phyloP scores from a whole-genome alignment of 306 rosid genomes.

The Vicia villosa region DNA sequence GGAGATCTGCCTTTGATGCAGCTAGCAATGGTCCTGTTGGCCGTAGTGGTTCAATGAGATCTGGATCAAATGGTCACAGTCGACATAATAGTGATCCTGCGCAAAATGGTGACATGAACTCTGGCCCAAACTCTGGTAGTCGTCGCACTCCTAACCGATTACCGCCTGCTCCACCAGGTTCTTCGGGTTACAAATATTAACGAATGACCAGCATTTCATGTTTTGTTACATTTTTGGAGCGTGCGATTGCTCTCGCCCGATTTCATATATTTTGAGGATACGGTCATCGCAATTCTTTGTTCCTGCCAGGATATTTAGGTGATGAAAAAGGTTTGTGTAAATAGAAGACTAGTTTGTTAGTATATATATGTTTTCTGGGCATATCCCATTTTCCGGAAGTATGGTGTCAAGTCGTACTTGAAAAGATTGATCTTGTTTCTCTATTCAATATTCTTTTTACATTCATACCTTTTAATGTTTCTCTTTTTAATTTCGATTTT shows the following conservation, averaged over 20 bases:
- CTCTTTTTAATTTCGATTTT: background rate
- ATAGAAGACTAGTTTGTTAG: conserved; percentile 62
- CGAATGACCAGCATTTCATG: conserved; percentile 45
- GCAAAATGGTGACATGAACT: conserved; percentile 83
- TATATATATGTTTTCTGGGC: conserved; percentile 46
- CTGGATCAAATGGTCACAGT: conserved; percentile 81
- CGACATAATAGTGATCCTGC: conserved; percentile 72
- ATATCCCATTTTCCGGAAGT: conserved; percentile 23
- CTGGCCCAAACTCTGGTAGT: conserved; percentile 71
- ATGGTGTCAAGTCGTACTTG: conserved; percentile 39
- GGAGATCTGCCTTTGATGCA: conserved; percentile 93
- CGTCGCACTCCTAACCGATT: conserved; percentile 87
- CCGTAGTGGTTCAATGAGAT: conserved; percentile 49
- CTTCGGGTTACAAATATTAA: conserved; percentile 75
- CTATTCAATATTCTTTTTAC: conserved; percentile 47
- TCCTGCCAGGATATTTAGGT: conserved; percentile 49
- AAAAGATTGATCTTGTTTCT: conserved; percentile 38
- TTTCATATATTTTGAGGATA: conserved; percentile 50
- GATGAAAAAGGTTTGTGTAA: conserved; percentile 65
- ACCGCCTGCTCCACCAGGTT: conserved; percentile 88
- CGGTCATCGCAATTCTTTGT: conserved; percentile 48
- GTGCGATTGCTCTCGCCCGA: conserved; percentile 47
- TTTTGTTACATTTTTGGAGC: conserved; percentile 62
- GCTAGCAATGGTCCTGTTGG: conserved; percentile 72
- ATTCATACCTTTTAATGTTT: conserved; percentile 22